Evolutionary conservation across 2,329 filamentous ascomycete genomes (phyloP).

Genomic region (Colletotrichum ledebouriae): DNA sequence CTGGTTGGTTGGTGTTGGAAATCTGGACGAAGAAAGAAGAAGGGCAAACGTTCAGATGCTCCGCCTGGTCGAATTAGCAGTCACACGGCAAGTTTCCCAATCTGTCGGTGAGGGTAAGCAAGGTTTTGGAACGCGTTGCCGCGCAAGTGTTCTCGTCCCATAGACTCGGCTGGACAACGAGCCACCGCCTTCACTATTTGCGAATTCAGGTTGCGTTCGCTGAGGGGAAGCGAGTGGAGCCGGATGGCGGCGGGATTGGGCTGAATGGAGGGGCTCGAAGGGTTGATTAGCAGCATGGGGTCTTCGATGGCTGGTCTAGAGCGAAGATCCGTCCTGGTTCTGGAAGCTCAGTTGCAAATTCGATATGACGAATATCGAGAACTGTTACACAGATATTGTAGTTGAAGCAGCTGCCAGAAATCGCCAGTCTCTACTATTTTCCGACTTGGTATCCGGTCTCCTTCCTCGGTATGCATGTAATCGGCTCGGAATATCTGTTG

Average conservation of each 20-base stretch:
- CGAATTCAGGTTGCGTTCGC: constrained; percentile 33
- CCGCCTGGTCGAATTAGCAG: constrained; percentile 3
- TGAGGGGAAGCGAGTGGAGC: constrained; percentile 29
- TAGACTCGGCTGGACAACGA: constrained; percentile 31
- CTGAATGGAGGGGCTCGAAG: constrained; percentile 27
- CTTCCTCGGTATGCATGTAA: neutral
- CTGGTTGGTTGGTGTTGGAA: neutral
- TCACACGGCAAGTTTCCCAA: constrained; percentile 32
- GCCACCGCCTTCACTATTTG: constrained; percentile 32
- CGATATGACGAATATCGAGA: constrained; percentile 3
- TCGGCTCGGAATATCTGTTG: neutral
- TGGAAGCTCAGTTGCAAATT: constrained; percentile 17
- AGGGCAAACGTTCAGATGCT: neutral
- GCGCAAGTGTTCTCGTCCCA: no score
- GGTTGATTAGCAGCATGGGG: constrained; percentile 6
- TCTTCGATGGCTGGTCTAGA: constrained; percentile 19
- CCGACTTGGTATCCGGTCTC: neutral
- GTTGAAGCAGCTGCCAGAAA: neutral
- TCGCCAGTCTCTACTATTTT: neutral
- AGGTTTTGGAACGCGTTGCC: constrained; percentile 36
- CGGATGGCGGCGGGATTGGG: constrained; percentile 26
- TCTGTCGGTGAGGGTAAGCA: constrained; percentile 37
- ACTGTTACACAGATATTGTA: constrained; percentile 3
- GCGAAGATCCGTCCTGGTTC: constrained; percentile 24
- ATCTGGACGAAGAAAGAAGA: neutral